Evolutionary conservation across 768 basidiomycete species (phyloP), one percentile per base, ranked within the genome.

Genomic region (Xerocomus spinulosus): DNA sequence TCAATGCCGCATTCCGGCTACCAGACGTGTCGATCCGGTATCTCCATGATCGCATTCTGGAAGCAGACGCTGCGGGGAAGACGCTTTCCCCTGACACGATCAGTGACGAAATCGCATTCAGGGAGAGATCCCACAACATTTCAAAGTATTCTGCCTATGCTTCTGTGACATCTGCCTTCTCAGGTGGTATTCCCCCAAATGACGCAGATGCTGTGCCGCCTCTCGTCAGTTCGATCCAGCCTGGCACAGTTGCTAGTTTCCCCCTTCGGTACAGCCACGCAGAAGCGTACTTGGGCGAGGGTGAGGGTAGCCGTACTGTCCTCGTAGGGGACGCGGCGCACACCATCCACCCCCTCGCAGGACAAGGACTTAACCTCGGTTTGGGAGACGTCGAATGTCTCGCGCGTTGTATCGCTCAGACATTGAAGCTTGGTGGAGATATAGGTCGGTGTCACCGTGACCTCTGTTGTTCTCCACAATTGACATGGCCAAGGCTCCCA

Each of bases 311-410:
- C 3, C 79, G 95, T 4, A 94, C 90, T 1, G 93, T 85, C 2
- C 81, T 98, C 8, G 80, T 98, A 2, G 96, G 96, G 2, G 96
- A 99, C 67, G 94, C 95, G 1, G 96, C 94, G 15, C 96, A 98
- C 61, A 91, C 90, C 0, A 73, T 92, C 2, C 95, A 98, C 61
- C 95, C 96, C 1, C 79, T 98, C 23, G 95, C 94, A 0, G 96
- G 96, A 2, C 95, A 98, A 64, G 96, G 95, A 0, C 74, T 98
- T 34, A 98, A 99, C 65, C 71, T 95, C 61, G 96, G 95, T n/a
- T 72, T 99, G 24, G 85, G 74, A 1, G 95, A 99, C 63, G 90
- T 85, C 3, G 77, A 85, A 59, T 77, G 77, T 47, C 77, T 99
- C 13, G 72, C 82, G 1, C 73, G 75, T 39, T 81, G 81, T 54